Conservation (phyloP, 306 rosid species). For the Acacia crassicarpa region DNA sequence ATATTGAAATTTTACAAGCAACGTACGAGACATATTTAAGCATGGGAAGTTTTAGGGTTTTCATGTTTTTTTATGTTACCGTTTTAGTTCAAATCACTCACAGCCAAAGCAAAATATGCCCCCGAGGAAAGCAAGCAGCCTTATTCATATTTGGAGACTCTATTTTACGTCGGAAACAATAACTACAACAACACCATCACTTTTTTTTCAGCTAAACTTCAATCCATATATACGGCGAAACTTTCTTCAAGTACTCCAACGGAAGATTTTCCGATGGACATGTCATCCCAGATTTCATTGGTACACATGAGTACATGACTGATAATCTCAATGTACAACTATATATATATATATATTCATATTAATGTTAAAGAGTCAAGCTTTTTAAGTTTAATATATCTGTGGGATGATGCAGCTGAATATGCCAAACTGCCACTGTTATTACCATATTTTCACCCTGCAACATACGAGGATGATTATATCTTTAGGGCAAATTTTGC, state of each 20-base stretch:
- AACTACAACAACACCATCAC: constrained; percentile 47
- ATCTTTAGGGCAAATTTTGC: constrained; percentile 40
- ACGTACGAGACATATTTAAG: no score
- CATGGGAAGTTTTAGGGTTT: no score
- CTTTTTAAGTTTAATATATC: background rate
- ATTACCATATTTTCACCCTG: constrained; percentile 38
- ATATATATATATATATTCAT: no score
- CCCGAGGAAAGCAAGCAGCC: background rate
- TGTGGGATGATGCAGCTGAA: constrained; percentile 30
- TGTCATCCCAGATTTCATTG: constrained; percentile 37
- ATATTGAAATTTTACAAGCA: no score
- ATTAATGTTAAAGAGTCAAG: no score
- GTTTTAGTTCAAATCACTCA: no score
- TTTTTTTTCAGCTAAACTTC: constrained; percentile 4
- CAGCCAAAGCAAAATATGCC: no score
- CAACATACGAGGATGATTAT: background rate
- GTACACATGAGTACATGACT: background rate
- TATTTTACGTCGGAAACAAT: constrained; percentile 51
- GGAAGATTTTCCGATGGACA: constrained; percentile 55
- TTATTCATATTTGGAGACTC: constrained; percentile 60
- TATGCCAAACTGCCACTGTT: constrained; percentile 32
- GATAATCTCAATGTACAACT: background rate
- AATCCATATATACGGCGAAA: constrained; percentile 43
- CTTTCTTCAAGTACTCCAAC: constrained; percentile 40
- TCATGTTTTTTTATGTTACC: no score